A percentile compares a stretch with the other conserved stretches of the same genome.
phyloP scores from a whole-genome alignment of 176 grass and related monocot genomes.

The Alloteropsis semialata region DNA sequence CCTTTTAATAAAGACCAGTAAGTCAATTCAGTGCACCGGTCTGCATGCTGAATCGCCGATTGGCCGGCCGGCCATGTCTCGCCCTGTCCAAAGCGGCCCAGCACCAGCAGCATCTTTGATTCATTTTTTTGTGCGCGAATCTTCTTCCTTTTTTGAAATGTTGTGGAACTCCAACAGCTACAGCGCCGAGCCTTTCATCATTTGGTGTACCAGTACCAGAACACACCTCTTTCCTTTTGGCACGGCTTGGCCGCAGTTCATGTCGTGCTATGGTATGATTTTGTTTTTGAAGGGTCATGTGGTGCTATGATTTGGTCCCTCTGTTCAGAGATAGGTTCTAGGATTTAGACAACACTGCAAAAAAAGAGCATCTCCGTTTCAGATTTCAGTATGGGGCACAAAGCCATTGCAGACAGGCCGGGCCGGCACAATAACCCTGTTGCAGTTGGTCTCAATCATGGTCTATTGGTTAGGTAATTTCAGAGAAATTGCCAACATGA shows the following conservation, averaged over 20 bases:
- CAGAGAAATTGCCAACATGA: neutral
- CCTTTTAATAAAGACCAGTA: neutral
- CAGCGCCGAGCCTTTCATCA: slow-evolving; percentile 12
- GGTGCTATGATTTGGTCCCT: neutral
- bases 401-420: neutral
- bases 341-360: neutral
- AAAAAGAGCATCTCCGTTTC: neutral
- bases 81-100: neutral
- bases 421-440: neutral
- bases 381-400: neutral
- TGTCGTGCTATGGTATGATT: slow-evolving; percentile 9
- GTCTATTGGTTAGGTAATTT: neutral
- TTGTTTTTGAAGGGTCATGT: neutral
- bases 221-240: neutral
- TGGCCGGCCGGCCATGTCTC: neutral
- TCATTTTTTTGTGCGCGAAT: neutral
- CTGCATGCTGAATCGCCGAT: neutral
- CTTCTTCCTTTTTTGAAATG: too few species aligned
- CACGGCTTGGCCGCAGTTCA: neutral
- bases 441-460: neutral
- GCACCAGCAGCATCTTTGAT: neutral
- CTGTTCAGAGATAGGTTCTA: neutral
- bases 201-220: neutral
- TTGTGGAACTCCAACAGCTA: neutral
- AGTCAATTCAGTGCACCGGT: neutral